A percentile compares a stretch with the other conserved stretches of the same genome.
phyloP scores from a whole-genome alignment of 2,329 filamentous ascomycete genomes.

The Xylaria sp. region DNA sequence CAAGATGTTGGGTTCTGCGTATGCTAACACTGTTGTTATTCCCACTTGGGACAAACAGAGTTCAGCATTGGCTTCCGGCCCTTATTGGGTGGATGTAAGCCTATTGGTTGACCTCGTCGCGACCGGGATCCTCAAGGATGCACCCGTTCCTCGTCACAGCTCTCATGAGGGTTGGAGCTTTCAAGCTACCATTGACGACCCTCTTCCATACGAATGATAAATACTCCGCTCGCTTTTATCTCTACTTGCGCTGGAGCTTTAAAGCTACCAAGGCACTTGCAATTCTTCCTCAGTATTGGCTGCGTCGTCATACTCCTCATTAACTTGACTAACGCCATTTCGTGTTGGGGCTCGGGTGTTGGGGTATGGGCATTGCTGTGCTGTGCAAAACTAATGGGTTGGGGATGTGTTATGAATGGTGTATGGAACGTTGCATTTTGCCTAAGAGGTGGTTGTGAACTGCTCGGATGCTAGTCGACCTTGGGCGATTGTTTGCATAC shows the following conservation, averaged over 20 bases:
- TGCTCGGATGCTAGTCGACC: slow-evolving; percentile 17
- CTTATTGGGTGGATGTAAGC: slow-evolving; percentile 9
- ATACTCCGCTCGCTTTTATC: slow-evolving; percentile 37
- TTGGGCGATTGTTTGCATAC: slow-evolving; percentile 2
- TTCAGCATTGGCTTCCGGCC: slow-evolving; percentile 18
- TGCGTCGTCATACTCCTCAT: slow-evolving; percentile 43
- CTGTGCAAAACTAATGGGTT: slow-evolving; percentile 38
- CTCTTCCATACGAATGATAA: slow-evolving; percentile 41
- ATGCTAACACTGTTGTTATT: slow-evolving; percentile 25
- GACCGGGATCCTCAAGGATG: neutral
- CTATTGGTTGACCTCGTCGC: slow-evolving; percentile 14
- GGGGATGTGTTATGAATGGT: slow-evolving; percentile 34
- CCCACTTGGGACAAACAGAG: slow-evolving; percentile 30
- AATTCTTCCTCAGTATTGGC: slow-evolving; percentile 36
- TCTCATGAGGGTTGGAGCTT: slow-evolving; percentile 52
- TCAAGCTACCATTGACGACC: slow-evolving; percentile 56
- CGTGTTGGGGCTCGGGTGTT: slow-evolving; percentile 38
- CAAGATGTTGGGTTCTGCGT: slow-evolving; percentile 11
- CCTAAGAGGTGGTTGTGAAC: slow-evolving; percentile 30
- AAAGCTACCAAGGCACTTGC: slow-evolving; percentile 66
- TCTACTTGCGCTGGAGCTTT: slow-evolving; percentile 65
- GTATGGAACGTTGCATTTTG: slow-evolving; percentile 31
- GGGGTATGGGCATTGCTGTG: slow-evolving; percentile 39
- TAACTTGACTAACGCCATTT: slow-evolving; percentile 42
- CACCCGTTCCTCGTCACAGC: slow-evolving; percentile 17